phyloP scores from a whole-genome alignment of 225 moss, liverwort and hornwort genomes.

The Climacium dendroides region DNA sequence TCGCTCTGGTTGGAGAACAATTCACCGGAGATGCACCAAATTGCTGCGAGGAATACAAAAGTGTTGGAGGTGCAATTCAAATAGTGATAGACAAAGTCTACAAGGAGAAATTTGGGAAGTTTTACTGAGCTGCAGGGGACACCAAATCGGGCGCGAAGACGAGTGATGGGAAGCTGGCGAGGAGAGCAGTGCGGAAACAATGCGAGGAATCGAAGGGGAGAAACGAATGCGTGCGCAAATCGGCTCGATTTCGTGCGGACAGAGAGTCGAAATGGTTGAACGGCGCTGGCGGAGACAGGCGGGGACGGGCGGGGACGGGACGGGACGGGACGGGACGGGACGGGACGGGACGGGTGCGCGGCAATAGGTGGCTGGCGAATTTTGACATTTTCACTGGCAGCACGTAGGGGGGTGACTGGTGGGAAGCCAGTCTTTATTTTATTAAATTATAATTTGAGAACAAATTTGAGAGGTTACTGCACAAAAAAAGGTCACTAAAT shows the following conservation, averaged over 20 bases:
- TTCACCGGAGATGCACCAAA: not conserved
- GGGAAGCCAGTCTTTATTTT: not conserved
- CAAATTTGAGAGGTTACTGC: not conserved
- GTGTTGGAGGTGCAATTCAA: not conserved
- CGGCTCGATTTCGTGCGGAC: not conserved
- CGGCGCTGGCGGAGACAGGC: not conserved
- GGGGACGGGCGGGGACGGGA: not conserved
- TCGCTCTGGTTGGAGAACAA: not conserved
- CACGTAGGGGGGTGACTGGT: not conserved
- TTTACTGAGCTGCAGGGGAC: not conserved
- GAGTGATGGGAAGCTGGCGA: not conserved
- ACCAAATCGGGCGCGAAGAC: not conserved
- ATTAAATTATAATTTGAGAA: not conserved
- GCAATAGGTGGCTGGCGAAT: not conserved
- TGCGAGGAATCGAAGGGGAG: not conserved
- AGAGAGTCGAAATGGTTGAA: not conserved
- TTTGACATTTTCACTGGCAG: not conserved
- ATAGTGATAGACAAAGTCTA: too few species aligned
- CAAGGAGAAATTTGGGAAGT: not conserved
- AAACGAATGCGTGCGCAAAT: not conserved
- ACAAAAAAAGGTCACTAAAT: too few species aligned
- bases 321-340: not conserved
- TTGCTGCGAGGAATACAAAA: not conserved
- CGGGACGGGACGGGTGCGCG: not conserved
- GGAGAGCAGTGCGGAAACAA: not conserved